Conservation (phyloP, 306 rosid genomes). For the Acacia acuminata region DNA sequence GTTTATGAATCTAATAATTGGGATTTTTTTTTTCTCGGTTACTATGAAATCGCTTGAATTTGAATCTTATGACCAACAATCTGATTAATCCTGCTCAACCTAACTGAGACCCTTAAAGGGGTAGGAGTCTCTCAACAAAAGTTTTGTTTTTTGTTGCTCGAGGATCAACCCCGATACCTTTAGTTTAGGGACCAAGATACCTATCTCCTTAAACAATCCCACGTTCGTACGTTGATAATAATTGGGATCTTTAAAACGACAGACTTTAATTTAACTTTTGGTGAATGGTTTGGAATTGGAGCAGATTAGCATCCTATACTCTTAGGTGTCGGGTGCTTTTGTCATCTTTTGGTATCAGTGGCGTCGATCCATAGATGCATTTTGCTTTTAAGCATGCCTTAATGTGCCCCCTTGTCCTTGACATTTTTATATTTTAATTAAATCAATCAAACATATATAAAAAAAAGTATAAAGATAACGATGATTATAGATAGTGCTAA, state of each 20-base stretch:
- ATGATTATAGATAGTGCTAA: neutral
- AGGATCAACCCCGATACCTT: neutral
- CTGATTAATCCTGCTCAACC: neutral
- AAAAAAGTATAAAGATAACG: neutral
- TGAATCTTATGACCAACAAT: too few relatives aligned
- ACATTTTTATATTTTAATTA: neutral
- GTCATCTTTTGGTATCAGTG: slow-evolving; percentile 29
- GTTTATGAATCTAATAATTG: slow-evolving; percentile 17
- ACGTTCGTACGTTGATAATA: too few relatives aligned
- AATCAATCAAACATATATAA: neutral
- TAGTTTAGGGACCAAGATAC: neutral
- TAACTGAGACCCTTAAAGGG: too few relatives aligned
- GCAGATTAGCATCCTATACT: slow-evolving; percentile 27
- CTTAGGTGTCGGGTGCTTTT: slow-evolving; percentile 35
- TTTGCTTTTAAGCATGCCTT: slow-evolving; percentile 7
- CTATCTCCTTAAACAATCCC: neutral
- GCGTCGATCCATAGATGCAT: slow-evolving; percentile 19
- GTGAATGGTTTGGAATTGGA: slow-evolving; percentile 26
- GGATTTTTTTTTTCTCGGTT: too few relatives aligned
- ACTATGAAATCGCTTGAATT: neutral
- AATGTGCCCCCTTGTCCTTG: slow-evolving; percentile 39
- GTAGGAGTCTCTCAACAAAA: too few relatives aligned
- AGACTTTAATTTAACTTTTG: slow-evolving; percentile 24
- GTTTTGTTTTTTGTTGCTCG: too few relatives aligned
- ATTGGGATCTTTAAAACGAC: slow-evolving; percentile 5